These are phyloP conservation scores for Leptodermis oblonga DNA, from an alignment of 257 asterid genomes.

Conservation along the genomic window DNA sequence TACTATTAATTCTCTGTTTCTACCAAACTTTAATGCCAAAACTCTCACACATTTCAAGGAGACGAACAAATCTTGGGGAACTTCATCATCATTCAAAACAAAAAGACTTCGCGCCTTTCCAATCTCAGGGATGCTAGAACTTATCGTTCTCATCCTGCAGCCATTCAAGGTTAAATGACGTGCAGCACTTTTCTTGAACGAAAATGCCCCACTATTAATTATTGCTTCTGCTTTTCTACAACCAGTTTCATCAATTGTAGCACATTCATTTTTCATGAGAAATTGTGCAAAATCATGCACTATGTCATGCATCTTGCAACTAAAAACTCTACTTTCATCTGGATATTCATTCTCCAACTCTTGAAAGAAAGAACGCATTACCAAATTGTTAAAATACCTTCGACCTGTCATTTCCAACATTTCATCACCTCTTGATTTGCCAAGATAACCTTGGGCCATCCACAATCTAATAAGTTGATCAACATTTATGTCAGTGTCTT, in stretches of 20 bases:
- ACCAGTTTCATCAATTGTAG: background rate
- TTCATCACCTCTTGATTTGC: background rate
- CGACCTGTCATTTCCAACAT: background rate
- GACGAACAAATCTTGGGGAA: background rate
- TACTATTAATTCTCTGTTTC: background rate
- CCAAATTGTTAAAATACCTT: background rate
- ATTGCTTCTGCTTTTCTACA: background rate
- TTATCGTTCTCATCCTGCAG: too few species aligned
- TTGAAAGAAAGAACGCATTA: background rate
- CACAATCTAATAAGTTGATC: background rate
- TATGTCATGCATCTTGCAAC: background rate
- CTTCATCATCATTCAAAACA: background rate
- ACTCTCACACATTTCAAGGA: background rate
- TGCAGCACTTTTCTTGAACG: background rate
- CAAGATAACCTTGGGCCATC: slow-evolving; percentile 4
- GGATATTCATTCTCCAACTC: background rate
- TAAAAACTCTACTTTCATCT: too few species aligned
- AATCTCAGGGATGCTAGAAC: background rate
- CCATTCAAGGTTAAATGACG: background rate
- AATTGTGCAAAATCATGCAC: slow-evolving; percentile 11
- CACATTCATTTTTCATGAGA: background rate
- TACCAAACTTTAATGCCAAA: background rate
- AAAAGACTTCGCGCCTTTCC: slow-evolving; percentile 2
- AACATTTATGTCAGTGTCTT: background rate
- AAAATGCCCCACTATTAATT: background rate